Conservation (phyloP, 306 rosid species). For the Prunus kanzakura region DNA sequence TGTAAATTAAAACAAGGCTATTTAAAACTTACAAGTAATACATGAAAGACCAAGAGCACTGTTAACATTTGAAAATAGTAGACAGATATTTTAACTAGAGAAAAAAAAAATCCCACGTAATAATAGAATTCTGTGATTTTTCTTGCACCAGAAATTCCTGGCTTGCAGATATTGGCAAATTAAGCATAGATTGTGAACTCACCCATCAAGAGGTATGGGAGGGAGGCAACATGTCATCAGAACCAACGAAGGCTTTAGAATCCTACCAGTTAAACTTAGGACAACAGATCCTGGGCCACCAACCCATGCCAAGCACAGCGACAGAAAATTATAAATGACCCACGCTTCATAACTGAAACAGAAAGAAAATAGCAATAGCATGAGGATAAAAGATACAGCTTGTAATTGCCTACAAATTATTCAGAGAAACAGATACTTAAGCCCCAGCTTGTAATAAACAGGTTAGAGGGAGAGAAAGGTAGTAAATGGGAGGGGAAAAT, state of each 20-base stretch:
- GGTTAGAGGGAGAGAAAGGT: neutral
- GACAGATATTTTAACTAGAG: neutral
- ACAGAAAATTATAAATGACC: constrained; percentile 90
- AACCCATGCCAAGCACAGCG: constrained; percentile 96
- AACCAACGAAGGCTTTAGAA: constrained; percentile 77
- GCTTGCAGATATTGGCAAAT: neutral
- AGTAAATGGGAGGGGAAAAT: neutral
- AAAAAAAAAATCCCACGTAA: constrained; percentile 1
- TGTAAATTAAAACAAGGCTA: neutral
- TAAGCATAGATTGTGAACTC: constrained; percentile 28
- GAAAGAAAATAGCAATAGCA: constrained; percentile 2
- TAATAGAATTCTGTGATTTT: neutral
- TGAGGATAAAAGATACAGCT: constrained; percentile 9
- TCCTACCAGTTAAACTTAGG: constrained; percentile 81
- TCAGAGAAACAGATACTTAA: neutral
- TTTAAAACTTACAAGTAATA: neutral
- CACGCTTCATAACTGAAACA: constrained; percentile 92
- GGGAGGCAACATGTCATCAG: constrained; percentile 93
- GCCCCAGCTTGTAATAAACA: neutral
- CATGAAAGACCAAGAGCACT: neutral
- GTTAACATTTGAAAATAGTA: neutral
- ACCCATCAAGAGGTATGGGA: constrained; percentile 95
- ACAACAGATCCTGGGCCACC: constrained; percentile 99
- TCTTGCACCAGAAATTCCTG: too few relatives aligned
- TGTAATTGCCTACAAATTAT: neutral